These are phyloP conservation scores for Flaveria linearis DNA, from an alignment of 129 eudicot species.

Conservation along the genomic window DNA sequence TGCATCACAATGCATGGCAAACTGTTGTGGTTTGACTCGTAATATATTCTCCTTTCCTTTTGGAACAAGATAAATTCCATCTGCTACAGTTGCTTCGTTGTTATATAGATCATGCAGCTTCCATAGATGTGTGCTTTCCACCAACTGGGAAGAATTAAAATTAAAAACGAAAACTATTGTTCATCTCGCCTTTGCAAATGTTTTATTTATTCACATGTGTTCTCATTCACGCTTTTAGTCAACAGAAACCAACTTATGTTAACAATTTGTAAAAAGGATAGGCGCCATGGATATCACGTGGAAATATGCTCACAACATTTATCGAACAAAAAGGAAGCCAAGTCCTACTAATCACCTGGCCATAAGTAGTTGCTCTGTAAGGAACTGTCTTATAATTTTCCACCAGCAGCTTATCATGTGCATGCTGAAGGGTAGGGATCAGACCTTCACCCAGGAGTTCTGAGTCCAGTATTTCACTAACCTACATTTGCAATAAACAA, in stretches of 20 bases:
- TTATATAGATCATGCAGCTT: conserved; percentile 69
- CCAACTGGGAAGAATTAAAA: conserved; percentile 49
- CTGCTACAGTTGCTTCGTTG: conserved; percentile 53
- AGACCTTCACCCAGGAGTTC: conserved; percentile 94
- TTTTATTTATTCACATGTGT: conserved; percentile 19
- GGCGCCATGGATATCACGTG: background rate
- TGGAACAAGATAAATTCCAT: conserved; percentile 70
- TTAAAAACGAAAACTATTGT: background rate
- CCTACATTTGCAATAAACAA: conserved; percentile 44
- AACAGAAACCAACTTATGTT: background rate
- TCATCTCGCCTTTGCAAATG: background rate
- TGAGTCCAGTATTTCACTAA: conserved; percentile 90
- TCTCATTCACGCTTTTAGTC: background rate
- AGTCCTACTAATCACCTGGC: conserved; percentile 53
- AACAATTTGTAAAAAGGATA: no score
- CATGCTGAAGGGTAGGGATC: conserved; percentile 88
- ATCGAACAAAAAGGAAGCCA: background rate
- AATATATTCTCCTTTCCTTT: conserved; percentile 46
- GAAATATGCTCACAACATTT: background rate
- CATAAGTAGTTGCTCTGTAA: conserved; percentile 72
- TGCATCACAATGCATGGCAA: conserved; percentile 86
- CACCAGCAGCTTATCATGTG: conserved; percentile 80
- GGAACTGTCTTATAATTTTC: conserved; percentile 75
- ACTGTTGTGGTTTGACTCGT: conserved; percentile 62
- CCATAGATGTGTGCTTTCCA: conserved; percentile 65